Conservation (phyloP, 2,329 filamentous ascomycete genomes). For the Sphaerulina populicola region DNA sequence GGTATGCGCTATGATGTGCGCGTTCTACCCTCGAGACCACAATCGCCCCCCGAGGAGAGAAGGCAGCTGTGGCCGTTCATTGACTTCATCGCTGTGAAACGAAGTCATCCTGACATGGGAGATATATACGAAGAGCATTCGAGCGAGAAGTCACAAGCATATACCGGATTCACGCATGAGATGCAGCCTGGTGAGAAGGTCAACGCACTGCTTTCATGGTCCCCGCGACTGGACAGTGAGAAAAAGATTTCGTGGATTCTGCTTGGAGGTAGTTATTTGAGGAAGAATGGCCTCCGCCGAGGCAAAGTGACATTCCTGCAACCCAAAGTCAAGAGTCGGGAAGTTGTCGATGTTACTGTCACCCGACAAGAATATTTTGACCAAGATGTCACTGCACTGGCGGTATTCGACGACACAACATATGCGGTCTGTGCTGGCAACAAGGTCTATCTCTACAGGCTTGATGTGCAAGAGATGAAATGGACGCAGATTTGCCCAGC, state of each 20-base stretch:
- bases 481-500: conserved; percentile 30
- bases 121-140: too few species aligned
- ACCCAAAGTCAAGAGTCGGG: conserved; percentile 33
- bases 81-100: conserved; percentile 39
- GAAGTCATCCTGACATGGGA: neutral
- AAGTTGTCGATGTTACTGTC: conserved; percentile 44
- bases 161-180: conserved; percentile 24
- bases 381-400: conserved; percentile 49
- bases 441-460: conserved; percentile 38
- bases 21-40: conserved; percentile 13
- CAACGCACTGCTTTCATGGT: conserved; percentile 56
- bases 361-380: conserved; percentile 42
- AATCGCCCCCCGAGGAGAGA: conserved; percentile 28
- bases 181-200: conserved; percentile 53
- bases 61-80: conserved; percentile 35
- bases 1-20: conserved; percentile 34
- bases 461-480: conserved; percentile 24
- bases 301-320: conserved; percentile 43
- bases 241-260: conserved; percentile 56
- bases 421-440: conserved; percentile 44
- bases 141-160: neutral
- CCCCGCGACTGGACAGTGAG: conserved; percentile 37
- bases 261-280: conserved; percentile 44
- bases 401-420: conserved; percentile 49
- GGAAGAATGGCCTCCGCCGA: conserved; percentile 24